Evolutionary conservation across 805 yeast genomes (phyloP), one percentile per base, ranked within the genome.

Genomic region (Candida sonorensis): DNA sequence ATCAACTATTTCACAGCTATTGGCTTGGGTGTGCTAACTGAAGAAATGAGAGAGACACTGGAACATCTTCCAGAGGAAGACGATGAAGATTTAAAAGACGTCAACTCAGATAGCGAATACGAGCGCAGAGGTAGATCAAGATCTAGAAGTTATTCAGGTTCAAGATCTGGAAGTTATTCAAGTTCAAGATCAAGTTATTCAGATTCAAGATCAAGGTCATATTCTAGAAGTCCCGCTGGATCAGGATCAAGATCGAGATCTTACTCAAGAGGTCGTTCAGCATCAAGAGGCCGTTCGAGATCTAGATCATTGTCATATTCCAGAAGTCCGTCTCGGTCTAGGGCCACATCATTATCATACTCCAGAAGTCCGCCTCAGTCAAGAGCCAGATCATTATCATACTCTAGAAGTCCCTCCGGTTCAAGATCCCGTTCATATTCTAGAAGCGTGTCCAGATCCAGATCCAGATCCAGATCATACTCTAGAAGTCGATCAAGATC

Each of bases 1-100:
- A 86, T 87, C 51, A 90, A 90, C 51, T 90, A 69, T 53, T 90
- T 90, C 56, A 90, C 97, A 0, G 96, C 97, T 1, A 86, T 90
- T 40, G 94, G 94, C 0, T 54, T 90, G 30, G 97, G 97, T 27
- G 67, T 70, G 2, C 53, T 90, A 36, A 88, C 97, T 0, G 95
- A 85, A 23, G 71, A 62, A 2, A 81, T 88, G 94, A 72, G 97
- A 58, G 68, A 62, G 4, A 31, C 27, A 2, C 38, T 55, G 16
- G 33, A 45, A 26, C 35, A 37, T 11, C 25, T 54, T 17, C 54
- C 57, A 16, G 33, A 46, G 4, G 49, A 46, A 11, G 40, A 40
- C 10, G 48, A 44, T 25, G 40, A 35, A 25, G 40, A 39, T 12
- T 44, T 29, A 19, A 33, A 33, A 16, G 38, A 30, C 12, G 30